A percentile compares a stretch with the other conserved stretches of the same genome.
Evolutionary conservation across 2,329 filamentous ascomycete genomes (phyloP).

Genomic region (Aspergillus proliferans): DNA sequence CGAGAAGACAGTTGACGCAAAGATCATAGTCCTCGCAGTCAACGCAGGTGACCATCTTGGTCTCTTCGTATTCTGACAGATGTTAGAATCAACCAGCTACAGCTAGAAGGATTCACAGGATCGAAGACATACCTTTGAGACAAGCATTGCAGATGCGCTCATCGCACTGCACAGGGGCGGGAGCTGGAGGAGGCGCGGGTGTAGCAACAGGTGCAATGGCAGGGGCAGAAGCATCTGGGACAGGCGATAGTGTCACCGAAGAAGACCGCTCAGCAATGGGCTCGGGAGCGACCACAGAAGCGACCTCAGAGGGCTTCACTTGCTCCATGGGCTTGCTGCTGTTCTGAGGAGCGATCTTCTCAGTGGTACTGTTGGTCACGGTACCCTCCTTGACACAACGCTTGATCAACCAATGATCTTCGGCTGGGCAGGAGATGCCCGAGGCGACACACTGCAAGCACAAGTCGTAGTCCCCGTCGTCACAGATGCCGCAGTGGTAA

Average conservation of each 20-base stretch:
- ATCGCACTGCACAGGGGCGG: constrained; percentile 1
- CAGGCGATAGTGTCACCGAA: constrained; percentile 15
- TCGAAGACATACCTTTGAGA: constrained; percentile 48
- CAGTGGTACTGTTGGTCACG: constrained; percentile 78
- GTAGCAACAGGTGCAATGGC: no score
- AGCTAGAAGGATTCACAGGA: background rate
- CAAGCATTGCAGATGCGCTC: constrained; percentile 59
- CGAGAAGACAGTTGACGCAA: constrained; percentile 73
- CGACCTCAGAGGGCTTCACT: constrained; percentile 11
- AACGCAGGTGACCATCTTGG: constrained; percentile 77
- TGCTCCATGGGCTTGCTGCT: constrained; percentile 32
- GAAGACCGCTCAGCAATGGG: constrained; percentile 17
- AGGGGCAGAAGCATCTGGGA: background rate
- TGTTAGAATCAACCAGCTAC: constrained; percentile 17
- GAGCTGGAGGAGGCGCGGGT: no score
- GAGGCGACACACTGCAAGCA: constrained; percentile 71
- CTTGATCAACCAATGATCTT: constrained; percentile 91
- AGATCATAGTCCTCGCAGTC: constrained; percentile 87
- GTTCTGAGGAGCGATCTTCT: constrained; percentile 64
- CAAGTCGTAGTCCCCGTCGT: constrained; percentile 89
- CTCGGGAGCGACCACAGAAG: constrained; percentile 11
- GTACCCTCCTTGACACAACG: constrained; percentile 71
- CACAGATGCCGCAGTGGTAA: constrained; percentile 91
- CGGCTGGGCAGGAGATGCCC: constrained; percentile 70
- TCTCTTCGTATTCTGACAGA: constrained; percentile 60